Base-by-base conservation (phyloP, 768 basidiomycete species). In the Mycena latifolia region DNA sequence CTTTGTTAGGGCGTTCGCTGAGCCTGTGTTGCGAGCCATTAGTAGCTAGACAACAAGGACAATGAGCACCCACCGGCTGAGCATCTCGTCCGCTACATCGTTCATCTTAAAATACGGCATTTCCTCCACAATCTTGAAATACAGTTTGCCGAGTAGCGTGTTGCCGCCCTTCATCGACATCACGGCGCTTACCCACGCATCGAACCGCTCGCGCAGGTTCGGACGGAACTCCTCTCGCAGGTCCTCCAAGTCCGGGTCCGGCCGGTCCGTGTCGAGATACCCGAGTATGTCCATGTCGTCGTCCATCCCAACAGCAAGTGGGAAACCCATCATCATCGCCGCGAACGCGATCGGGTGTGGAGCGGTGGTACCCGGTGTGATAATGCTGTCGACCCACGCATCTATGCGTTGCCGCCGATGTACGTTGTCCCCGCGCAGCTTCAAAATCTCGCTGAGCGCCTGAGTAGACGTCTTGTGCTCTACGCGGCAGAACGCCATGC, bases 241-340 rank as follows among this genome's bases (percentile, higher is more conserved):
- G 46, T 90, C 89, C 27, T 88, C 88, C 46, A 86, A 68, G 63
- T 90, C 89, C 0, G 86, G 79, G 53, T 90, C 88, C 14, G 77
- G 73, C 14, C 80, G 79, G 33, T 87, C 85, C 27, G 87, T 53
- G 55, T 89, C 88, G 17, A 88, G 75, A 67, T 83, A 85, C 12
- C 81, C 82, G 9, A 87, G 64, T 39, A 85, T 74, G 61, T 90
- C 89, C 10, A 14, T 86, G 84, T 4, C 73, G 75, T 29, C 75
- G 75, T 77, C 80, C 66, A 77, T 74, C 0, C 79, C 79, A 0
- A 78, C 79, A 3, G 80, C 76, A 12, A 83, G 56, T 2, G 85
- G 83, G 24, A 87, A 60, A 1, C 86, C 86, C 73, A 89, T 86
- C 82, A 91, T 85, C 82, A 90, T 84, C 18, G 89, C 88, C 0